Evolutionary conservation across 176 grass and related monocot species (phyloP).

Genomic region (Triticum turgidum): DNA sequence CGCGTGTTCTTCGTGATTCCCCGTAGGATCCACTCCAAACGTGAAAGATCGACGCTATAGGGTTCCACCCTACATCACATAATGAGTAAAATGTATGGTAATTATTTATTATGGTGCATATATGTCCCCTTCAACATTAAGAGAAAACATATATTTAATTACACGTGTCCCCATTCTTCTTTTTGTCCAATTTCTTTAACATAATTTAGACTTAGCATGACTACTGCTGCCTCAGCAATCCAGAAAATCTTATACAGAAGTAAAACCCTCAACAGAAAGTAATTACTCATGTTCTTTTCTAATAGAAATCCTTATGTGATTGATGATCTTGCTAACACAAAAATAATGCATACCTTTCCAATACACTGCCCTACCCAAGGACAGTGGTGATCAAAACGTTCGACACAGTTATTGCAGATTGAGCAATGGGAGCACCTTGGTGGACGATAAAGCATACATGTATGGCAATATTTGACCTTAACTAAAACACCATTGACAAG

Average conservation of each 20-base stretch:
- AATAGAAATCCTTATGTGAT: not conserved
- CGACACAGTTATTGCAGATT: conserved; percentile 62
- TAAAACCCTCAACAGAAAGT: not conserved
- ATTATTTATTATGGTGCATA: not conserved
- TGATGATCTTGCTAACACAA: conserved; percentile 12
- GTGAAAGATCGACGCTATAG: too few relatives aligned
- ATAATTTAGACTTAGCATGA: conserved; percentile 22
- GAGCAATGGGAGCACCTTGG: conserved; percentile 74
- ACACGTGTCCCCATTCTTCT: not conserved
- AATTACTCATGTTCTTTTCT: conserved; percentile 11
- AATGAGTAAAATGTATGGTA: conserved; percentile 18
- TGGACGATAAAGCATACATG: conserved; percentile 87
- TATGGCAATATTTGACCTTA: conserved; percentile 80
- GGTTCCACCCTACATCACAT: not conserved
- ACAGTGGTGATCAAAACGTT: conserved; percentile 81
- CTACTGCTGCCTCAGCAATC: conserved; percentile 3
- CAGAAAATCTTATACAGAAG: not conserved
- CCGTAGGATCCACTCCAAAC: too few relatives aligned
- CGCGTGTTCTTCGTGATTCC: too few relatives aligned
- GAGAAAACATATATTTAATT: conserved; percentile 14
- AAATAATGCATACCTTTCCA: conserved; percentile 57
- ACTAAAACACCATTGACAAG: conserved; percentile 65
- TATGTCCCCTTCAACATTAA: not conserved
- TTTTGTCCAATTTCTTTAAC: not conserved
- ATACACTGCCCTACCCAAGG: conserved; percentile 85